Evolutionary conservation across 2,329 filamentous ascomycete species (phyloP), one percentile per base, ranked within the genome.

Genomic region (Teratosphaeria gauchensis): DNA sequence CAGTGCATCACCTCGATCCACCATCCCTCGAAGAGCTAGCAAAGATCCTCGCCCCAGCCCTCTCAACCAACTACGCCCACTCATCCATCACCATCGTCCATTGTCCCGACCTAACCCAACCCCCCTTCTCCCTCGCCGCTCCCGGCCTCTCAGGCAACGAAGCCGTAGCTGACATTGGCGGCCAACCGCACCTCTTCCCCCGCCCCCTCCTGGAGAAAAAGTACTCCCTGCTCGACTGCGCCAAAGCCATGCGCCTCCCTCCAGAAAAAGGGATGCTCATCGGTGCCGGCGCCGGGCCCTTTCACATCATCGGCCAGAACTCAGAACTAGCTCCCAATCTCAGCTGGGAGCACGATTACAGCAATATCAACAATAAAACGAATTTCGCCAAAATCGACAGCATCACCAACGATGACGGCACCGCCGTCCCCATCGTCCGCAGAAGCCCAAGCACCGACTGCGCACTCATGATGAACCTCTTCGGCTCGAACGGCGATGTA

Each of bases 341-440:
- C 6, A 63, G 62, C 56, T 70, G 68, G 68, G 21, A 63, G 51
- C 59, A 57, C 1, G 52, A 57, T 4, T 69, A 64, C 52, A 59
- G 64, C 0, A 56, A 56, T 9, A 28, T 57, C 2, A 35, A 61
- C 12, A 70, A 70, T 33, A 54, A 61, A 54, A 68, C 68, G 1
- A 64, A 63, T 35, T 66, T 63, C 51, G 73, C 78, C 16, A 76
- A 70, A n/a, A 70, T 75, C 16, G 76, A 79, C 6, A 32, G 54
- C 7, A 28, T 28, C 51, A 74, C 76, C 38, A 65, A 74, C 63
- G 76, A 79, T 53, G 75, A 76, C 48, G 66, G 75, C 64, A 65
- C 70, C 66, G 51, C 58, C 2, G 56, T 28, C 24, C 24, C 60
- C 4, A 53, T 62, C 8, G 66, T 67, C 32, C 62, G 61, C 33